Base-by-base conservation (phyloP, 768 basidiomycete species). In the Phlebiopsis gigantea region DNA sequence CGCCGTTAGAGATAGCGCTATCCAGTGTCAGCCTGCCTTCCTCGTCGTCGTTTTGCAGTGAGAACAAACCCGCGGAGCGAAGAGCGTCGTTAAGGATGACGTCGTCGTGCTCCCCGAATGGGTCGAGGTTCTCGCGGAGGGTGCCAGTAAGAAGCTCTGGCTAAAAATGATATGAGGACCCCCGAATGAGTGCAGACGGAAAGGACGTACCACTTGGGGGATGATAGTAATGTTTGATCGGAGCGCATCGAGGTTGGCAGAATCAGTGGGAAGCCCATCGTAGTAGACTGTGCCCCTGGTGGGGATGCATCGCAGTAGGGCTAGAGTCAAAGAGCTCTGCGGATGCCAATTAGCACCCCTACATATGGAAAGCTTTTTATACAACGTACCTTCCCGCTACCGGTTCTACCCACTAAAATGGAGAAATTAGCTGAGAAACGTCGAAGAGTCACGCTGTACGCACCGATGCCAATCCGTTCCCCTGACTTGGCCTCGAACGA, bases 161-260 rank as follows among this genome's bases (percentile, higher is more conserved):
- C 72, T 76, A 53, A 24, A 12, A 8, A 34, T 9, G 21, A 15
- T 19, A 24, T 1, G 31, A 29, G 47, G 5, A 46, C 1, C 14
- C 6, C 17, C 42, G 42, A 6, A 24, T 19, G 45, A 2, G 26
- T n/a, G 24, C 22, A 22, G 24, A n/a, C 6, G 46, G 50, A 54
- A 14, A 12, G 7, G 24, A 15, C 79, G 65, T 58, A 81, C 79
- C 48, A 74, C 68, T 66, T 84, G 83, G 3, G 83, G 83, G 34
- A 84, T 83, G 63, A 83, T 81, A 34, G 82, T 84, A 50, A 84
- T 77, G 52, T 75, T 73, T 0, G 75, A 72, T 5, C 83, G 71
- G 6, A 84, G 70, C 7, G 74, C 75, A 49, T 83, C 74, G 2
- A 84, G 69, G 66, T 84, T 84, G 64, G 84, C 66, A 0, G 68